Evolutionary conservation across 176 grass and related monocot species (phyloP).

Genomic region (Thalia dealbata): DNA sequence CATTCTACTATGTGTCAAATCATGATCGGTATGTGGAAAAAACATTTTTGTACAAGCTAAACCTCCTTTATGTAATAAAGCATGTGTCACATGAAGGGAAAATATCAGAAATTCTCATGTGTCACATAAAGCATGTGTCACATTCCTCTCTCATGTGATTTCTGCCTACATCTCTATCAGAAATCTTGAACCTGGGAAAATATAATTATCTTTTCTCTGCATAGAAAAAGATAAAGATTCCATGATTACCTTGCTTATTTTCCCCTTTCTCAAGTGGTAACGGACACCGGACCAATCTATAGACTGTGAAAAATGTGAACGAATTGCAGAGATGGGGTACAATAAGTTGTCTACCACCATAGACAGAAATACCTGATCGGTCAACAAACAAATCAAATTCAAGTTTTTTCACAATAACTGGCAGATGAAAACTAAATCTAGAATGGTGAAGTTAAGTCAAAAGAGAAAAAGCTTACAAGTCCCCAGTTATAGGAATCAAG

Average conservation of each 20-base stretch:
- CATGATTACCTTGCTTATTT: conserved; percentile 72
- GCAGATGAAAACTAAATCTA: not conserved
- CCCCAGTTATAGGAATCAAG: conserved; percentile 92
- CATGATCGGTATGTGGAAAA: too few relatives aligned
- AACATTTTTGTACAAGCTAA: not conserved
- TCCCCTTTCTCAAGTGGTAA: conserved; percentile 90
- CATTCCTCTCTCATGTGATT: too few relatives aligned
- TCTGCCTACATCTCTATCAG: too few relatives aligned
- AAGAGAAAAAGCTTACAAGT: conserved; percentile 55
- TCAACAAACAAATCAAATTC: not conserved
- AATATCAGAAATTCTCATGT: too few relatives aligned
- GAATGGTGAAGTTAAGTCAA: not conserved
- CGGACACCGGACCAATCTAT: conserved; percentile 97
- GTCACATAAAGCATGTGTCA: too few relatives aligned
- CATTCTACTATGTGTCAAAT: too few relatives aligned
- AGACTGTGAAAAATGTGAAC: conserved; percentile 84
- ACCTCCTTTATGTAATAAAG: not conserved
- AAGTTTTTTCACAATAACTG: not conserved
- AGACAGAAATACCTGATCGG: conserved; percentile 68
- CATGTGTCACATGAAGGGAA: not conserved
- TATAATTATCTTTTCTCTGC: not conserved
- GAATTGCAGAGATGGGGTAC: conserved; percentile 80
- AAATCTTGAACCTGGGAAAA: not conserved
- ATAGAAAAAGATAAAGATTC: not conserved
- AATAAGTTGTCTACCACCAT: conserved; percentile 93